phyloP scores from a whole-genome alignment of 2,329 filamentous ascomycete genomes.

The Aureobasidium sp. region DNA sequence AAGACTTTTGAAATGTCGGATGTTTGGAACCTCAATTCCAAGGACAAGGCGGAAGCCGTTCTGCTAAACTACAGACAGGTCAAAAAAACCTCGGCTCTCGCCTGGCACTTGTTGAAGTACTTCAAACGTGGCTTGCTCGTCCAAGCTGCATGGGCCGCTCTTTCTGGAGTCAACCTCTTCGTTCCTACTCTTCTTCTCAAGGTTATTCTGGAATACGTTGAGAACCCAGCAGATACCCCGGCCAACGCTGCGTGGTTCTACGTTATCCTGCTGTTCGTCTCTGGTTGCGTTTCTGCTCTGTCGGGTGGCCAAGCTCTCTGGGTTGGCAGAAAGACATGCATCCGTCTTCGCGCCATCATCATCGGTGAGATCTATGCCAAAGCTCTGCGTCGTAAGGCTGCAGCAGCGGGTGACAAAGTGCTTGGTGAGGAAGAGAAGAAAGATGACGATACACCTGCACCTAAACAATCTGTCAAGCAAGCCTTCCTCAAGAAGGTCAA shows the following conservation, averaged over 20 bases:
- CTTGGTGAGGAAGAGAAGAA: constrained; percentile 53
- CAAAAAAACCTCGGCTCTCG: constrained; percentile 72
- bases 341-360: constrained; percentile 86
- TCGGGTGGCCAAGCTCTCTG: constrained; percentile 82
- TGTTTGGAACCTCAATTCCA: constrained; percentile 86
- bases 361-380: constrained; percentile 98
- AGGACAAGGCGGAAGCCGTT: constrained; percentile 78
- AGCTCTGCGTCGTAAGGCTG: constrained; percentile 82
- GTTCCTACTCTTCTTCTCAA: constrained; percentile 85
- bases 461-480: constrained; percentile 26
- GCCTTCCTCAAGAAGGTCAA: constrained; percentile 42
- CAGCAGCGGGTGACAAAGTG: constrained; percentile 66
- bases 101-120: constrained; percentile 74
- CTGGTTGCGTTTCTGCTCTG: constrained; percentile 74
- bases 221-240: constrained; percentile 68
- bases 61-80: constrained; percentile 77
- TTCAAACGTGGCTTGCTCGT: constrained; percentile 70
- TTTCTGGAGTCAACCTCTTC: constrained; percentile 80
- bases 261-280: constrained; percentile 79
- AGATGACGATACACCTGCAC: constrained; percentile 27
- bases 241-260: constrained; percentile 91
- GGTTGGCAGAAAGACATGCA: constrained; percentile 90
- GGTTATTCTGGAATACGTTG: constrained; percentile 89
- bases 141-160: constrained; percentile 72
- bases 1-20: constrained; percentile 73